Evolutionary conservation across 140 eudicot genomes (phyloP).

Genomic region (Cichorium intybus): DNA sequence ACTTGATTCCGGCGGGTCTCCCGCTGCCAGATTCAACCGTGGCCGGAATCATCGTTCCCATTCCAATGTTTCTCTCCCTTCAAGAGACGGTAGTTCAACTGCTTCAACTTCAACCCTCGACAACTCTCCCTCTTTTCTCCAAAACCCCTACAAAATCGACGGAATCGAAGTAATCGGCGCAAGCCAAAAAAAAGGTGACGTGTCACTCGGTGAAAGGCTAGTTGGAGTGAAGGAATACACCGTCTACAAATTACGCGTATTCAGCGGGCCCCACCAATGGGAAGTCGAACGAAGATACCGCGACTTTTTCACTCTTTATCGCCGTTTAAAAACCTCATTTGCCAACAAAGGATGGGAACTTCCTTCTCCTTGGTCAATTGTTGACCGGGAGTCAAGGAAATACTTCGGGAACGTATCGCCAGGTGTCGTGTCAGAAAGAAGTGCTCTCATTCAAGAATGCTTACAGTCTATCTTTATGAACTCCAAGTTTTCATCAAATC

Average conservation of each 20-base stretch:
- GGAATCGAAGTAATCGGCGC: constrained; percentile 79
- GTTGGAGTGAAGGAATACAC: constrained; percentile 96
- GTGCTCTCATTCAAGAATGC: constrained; percentile 82
- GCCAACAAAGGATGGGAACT: constrained; percentile 58
- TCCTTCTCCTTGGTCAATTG: constrained; percentile 81
- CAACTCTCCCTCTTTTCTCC: constrained; percentile 23
- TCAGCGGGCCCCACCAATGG: constrained; percentile 71
- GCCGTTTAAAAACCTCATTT: constrained; percentile 62
- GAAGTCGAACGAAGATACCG: constrained; percentile 93
- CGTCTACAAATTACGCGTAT: constrained; percentile 62
- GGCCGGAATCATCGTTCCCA: constrained; percentile 26
- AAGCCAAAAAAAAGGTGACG: constrained; percentile 74
- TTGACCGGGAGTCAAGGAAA: constrained; percentile 77
- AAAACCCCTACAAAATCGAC: constrained; percentile 60
- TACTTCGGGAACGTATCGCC: constrained; percentile 83
- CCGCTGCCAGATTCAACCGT: constrained; percentile 45
- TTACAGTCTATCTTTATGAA: constrained; percentile 52
- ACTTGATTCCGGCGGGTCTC: constrained; percentile 64
- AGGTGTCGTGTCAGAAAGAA: constrained; percentile 70
- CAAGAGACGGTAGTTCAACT: constrained; percentile 81
- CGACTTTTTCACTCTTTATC: constrained; percentile 75
- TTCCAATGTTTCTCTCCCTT: constrained; percentile 46
- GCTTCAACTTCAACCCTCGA: constrained; percentile 80
- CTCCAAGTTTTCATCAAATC: constrained; percentile 36
- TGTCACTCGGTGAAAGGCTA: constrained; percentile 80